Conservation (phyloP, 768 basidiomycete genomes). For the Albatrellus ellisii region DNA sequence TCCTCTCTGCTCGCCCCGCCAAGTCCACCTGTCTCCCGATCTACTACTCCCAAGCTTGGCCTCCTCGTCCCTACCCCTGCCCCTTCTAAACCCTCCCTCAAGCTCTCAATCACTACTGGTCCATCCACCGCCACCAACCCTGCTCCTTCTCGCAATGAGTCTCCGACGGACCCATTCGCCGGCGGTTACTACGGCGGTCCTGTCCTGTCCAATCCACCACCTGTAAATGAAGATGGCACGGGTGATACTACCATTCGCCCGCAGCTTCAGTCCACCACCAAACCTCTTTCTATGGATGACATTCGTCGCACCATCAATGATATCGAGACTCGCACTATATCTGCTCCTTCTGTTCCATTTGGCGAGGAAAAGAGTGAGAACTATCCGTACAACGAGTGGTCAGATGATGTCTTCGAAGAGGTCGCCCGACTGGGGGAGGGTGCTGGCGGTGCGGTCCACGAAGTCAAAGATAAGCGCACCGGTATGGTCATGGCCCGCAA, state of each 20-base stretch:
- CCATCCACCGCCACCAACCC: background rate
- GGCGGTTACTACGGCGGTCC: constrained; percentile 15
- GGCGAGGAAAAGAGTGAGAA: constrained; percentile 22
- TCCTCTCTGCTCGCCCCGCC: constrained; percentile 7
- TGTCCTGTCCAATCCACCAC: constrained; percentile 9
- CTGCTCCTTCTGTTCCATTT: constrained; percentile 21
- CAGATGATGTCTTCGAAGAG: constrained; percentile 66
- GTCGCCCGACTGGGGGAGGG: constrained; percentile 80
- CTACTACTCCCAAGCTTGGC: constrained; percentile 17
- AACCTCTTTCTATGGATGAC: constrained; percentile 14
- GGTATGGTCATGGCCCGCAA: constrained; percentile 85
- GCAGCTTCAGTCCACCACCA: constrained; percentile 8
- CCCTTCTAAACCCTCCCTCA: constrained; percentile 12
- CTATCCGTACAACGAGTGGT: constrained; percentile 31
- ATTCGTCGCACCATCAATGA: constrained; percentile 15
- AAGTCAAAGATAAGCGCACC: constrained; percentile 75
- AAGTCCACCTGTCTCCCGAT: constrained; percentile 14
- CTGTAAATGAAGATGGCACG: constrained; percentile 20
- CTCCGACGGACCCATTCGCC: constrained; percentile 3
- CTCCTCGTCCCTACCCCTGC: constrained; percentile 19
- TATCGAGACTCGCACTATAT: constrained; percentile 21
- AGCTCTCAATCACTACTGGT: constrained; percentile 7
- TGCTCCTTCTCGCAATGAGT: constrained; percentile 1
- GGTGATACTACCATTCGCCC: constrained; percentile 32
- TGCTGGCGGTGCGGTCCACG: constrained; percentile 92